Evolutionary conservation across 176 grass and related monocot genomes (phyloP).

Genomic region (Urochloa ruziziensis): DNA sequence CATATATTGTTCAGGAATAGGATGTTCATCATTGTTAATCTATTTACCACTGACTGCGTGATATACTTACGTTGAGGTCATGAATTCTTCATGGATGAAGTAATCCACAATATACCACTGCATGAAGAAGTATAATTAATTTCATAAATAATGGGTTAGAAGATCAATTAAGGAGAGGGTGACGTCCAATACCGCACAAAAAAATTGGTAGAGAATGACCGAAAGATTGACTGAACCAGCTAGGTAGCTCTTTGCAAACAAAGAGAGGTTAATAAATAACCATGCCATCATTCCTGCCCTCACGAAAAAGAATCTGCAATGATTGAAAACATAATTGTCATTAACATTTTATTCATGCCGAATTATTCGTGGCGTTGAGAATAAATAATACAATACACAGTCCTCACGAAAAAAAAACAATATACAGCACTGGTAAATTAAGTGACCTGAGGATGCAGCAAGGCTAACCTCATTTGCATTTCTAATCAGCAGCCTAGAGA

Average conservation of each 20-base stretch:
- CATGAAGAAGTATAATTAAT: conserved; percentile 38
- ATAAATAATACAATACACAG: not conserved
- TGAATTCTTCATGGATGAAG: conserved; percentile 95
- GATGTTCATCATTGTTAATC: conserved; percentile 24
- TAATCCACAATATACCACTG: conserved; percentile 95
- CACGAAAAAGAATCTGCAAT: conserved; percentile 91
- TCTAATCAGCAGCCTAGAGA: not conserved
- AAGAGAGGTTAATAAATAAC: conserved; percentile 97
- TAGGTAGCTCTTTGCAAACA: conserved; percentile 78
- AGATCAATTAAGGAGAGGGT: conserved; percentile 19
- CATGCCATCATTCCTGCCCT: conserved; percentile 99
- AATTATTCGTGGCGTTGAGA: not conserved
- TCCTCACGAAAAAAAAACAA: no score
- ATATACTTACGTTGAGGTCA: conserved; percentile 96
- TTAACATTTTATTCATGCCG: not conserved
- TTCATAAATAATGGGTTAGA: conserved; percentile 12
- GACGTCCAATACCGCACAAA: conserved; percentile 71
- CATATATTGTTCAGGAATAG: not conserved
- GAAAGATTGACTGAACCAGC: conserved; percentile 76
- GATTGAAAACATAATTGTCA: conserved; percentile 12
- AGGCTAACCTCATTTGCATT: not conserved
- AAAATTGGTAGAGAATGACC: conserved; percentile 84
- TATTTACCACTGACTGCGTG: conserved; percentile 7
- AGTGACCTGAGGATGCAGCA: not conserved
- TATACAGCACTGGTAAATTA: no score